A percentile compares a stretch with the other conserved stretches of the same genome.
phyloP scores from a whole-genome alignment of 495 filamentous ascomycete genomes.

The Diplogelasinospora grovesii region DNA sequence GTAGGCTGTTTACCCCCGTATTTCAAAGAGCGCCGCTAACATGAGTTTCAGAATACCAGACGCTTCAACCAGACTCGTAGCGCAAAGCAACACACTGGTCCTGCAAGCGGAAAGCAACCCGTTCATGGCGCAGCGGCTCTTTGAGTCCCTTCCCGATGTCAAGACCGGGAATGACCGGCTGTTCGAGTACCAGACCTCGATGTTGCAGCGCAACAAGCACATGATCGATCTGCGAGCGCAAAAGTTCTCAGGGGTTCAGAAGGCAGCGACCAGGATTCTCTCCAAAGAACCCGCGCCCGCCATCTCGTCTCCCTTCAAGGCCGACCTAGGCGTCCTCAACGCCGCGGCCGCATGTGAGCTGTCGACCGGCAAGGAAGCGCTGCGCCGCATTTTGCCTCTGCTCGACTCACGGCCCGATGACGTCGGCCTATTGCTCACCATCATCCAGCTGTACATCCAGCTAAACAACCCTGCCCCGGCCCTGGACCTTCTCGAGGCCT shows the following conservation, averaged over 20 bases:
- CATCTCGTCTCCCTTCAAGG: conserved; percentile 50
- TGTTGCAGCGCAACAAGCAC: conserved; percentile 63
- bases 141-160: conserved; percentile 51
- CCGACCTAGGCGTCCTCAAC: conserved; percentile 65
- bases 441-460: conserved; percentile 76
- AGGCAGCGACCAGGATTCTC: conserved; percentile 56
- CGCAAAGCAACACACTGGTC: conserved; percentile 69
- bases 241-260: conserved; percentile 68
- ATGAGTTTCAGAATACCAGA: conserved; percentile 59
- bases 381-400: conserved; percentile 69
- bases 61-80: conserved; percentile 66
- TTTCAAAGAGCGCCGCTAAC: conserved; percentile 11
- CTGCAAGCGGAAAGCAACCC: conserved; percentile 62
- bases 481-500: conserved; percentile 64
- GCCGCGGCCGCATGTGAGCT: conserved; percentile 69
- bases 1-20: conserved; percentile 19
- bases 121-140: conserved; percentile 63
- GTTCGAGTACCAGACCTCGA: conserved; percentile 68
- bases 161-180: conserved; percentile 61
- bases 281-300: conserved; percentile 41
- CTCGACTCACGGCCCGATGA: conserved; percentile 73
- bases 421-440: conserved; percentile 74
- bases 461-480: conserved; percentile 71
- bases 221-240: conserved; percentile 67
- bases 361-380: conserved; percentile 55